Conservation (phyloP, 1,284 basidiomycete genomes). For the Testicularia cyperi region DNA sequence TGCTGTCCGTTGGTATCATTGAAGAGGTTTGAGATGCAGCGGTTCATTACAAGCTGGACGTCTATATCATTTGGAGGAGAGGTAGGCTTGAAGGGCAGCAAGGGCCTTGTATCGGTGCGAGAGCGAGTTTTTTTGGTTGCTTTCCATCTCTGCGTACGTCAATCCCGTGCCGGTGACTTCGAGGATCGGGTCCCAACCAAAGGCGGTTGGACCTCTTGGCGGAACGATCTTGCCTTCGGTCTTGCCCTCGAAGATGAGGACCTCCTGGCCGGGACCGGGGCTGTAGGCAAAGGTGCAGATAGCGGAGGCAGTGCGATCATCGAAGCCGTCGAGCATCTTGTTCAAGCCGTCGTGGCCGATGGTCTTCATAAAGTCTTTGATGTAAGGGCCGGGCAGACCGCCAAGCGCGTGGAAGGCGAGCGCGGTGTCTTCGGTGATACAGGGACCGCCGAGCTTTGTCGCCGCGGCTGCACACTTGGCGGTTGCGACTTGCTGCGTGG, state of each 20-base stretch:
- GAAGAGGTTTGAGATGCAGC: no score
- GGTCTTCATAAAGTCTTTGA: slow-evolving; percentile 69
- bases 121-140: slow-evolving; percentile 61
- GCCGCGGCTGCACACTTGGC: slow-evolving; percentile 86
- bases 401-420: slow-evolving; percentile 84
- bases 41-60: no score
- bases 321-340: slow-evolving; percentile 80
- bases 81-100: slow-evolving; percentile 73
- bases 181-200: slow-evolving; percentile 93
- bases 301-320: slow-evolving; percentile 77
- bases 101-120: slow-evolving; percentile 88
- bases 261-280: slow-evolving; percentile 51
- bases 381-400: slow-evolving; percentile 92
- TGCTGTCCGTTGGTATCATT: no score
- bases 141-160: slow-evolving; percentile 40
- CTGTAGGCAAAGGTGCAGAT: slow-evolving; percentile 94
- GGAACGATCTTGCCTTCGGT: slow-evolving; percentile 86
- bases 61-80: no score
- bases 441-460: slow-evolving; percentile 69
- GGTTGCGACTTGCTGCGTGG: slow-evolving; percentile 82
- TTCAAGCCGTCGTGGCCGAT: slow-evolving; percentile 70
- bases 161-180: slow-evolving; percentile 69
- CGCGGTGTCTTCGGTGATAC: slow-evolving; percentile 95
- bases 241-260: slow-evolving; percentile 79
- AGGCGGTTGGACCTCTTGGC: slow-evolving; percentile 72